A percentile compares a stretch with the other conserved stretches of the same genome.
These are phyloP conservation scores for Jacaranda mimosifolia DNA, from an alignment of 257 asterid genomes.

Conservation along the genomic window DNA sequence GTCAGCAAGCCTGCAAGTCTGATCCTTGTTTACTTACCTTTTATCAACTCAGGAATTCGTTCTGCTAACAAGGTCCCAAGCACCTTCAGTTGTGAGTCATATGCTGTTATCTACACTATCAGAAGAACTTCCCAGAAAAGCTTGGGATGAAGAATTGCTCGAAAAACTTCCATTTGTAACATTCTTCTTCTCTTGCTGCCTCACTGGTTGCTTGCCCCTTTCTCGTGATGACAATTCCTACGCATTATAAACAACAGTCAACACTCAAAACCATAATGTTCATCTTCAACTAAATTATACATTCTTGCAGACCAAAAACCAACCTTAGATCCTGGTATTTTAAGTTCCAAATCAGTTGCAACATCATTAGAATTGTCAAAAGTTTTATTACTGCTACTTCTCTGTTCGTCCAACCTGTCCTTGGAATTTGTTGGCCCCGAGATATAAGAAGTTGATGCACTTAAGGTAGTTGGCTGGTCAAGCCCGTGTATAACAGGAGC, in stretches of 20 bases:
- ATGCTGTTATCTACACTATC: neutral
- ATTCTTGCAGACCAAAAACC: neutral
- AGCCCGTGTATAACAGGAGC: constrained; percentile 5
- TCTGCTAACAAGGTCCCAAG: neutral
- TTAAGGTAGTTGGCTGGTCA: constrained; percentile 5
- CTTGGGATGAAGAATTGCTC: neutral
- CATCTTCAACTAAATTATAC: neutral
- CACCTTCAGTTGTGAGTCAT: neutral
- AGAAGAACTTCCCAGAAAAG: neutral
- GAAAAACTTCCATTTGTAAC: neutral
- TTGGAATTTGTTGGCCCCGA: constrained; percentile 22
- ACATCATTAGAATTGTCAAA: constrained; percentile 18
- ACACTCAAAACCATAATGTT: neutral
- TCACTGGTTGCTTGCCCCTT: constrained; percentile 4
- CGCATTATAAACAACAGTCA: neutral
- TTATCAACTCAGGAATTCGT: neutral
- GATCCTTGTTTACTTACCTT: neutral
- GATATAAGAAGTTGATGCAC: constrained; percentile 24
- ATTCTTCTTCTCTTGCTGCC: constrained; percentile 17
- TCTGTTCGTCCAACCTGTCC: neutral
- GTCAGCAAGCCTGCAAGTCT: neutral
- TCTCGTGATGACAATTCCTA: constrained; percentile 32
- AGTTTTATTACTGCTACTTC: neutral
- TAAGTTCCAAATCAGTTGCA: constrained; percentile 44
- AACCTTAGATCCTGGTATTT: constrained; percentile 42